These are phyloP conservation scores for Cicer arietinum DNA, from an alignment of 306 rosid species.

Conservation along the genomic window DNA sequence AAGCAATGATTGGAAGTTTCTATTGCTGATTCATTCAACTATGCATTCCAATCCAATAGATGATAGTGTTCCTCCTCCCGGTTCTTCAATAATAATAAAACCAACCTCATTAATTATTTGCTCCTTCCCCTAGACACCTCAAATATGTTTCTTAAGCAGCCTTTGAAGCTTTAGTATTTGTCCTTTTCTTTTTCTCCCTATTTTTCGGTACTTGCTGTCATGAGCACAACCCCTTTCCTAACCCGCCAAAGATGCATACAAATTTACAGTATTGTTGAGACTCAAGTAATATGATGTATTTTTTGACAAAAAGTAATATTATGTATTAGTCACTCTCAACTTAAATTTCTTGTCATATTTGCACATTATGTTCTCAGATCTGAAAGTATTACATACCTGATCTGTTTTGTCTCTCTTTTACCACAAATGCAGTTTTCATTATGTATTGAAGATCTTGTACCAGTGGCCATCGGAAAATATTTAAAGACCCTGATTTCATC, in stretches of 20 bases:
- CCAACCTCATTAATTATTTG: constrained; percentile 6
- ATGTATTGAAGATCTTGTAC: constrained; percentile 96
- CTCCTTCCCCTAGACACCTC: constrained; percentile 6
- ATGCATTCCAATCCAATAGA: constrained; percentile 21
- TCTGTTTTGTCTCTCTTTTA: constrained; percentile 43
- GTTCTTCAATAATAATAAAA: constrained; percentile 15
- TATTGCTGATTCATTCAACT: constrained; percentile 10
- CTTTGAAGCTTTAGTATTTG: constrained; percentile 24
- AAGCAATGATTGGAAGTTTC: not conserved
- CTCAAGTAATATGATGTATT: not conserved
- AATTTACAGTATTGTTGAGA: not conserved
- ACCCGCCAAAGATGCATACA: not conserved
- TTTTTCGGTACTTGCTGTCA: constrained; percentile 11
- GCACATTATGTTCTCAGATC: constrained; percentile 21
- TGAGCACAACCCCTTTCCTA: not conserved
- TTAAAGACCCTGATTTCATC: constrained; percentile 75
- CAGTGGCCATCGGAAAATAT: constrained; percentile 87
- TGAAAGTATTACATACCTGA: constrained; percentile 26
- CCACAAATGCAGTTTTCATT: constrained; percentile 79
- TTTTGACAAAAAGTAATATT: not conserved
- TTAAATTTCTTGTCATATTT: constrained; percentile 31
- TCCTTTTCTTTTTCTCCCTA: not conserved
- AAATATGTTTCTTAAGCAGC: constrained; percentile 26
- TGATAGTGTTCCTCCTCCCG: constrained; percentile 33
- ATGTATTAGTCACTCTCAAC: constrained; percentile 8